Base-by-base conservation (phyloP, 140 eudicot genomes). In the Senecio squalidus region DNA sequence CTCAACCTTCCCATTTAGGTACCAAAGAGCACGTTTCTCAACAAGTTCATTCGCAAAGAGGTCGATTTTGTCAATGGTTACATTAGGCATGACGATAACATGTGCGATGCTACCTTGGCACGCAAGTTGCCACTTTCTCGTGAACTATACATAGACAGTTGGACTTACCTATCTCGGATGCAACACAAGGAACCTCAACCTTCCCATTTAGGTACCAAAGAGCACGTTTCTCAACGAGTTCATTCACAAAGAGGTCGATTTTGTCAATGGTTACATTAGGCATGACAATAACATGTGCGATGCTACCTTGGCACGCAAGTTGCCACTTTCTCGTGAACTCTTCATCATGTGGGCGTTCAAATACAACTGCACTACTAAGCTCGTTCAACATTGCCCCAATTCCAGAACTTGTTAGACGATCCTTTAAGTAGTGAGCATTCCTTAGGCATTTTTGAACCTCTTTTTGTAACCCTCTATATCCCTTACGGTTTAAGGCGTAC, bases 361-460 rank as follows among this genome's bases (percentile, higher is more conserved):
- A 78, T 38, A 84, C 89, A 10, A 84, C 94, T 0, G 94, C 81
- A 68, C 89, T 78, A 67, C 94, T 84, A 9, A 84, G 94, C 64
- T 84, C 94, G 23, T 81, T 84, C 8, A 84, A 83, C 94, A 84
- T 81, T 5, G 79, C 83, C 45, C 94, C 75, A 1, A 84, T 81
- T 24, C 94, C 94, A 0, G 79, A 70, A 28, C 62, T 68, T 13
- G 63, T 64, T 6, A 81, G 71, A 1, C 85, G 64, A 23, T 60
- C 94, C 36, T 79, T 75, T 31, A 84, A 25, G 67, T 84, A 84
- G 64, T 84, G 89, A 4, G 94, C 94, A 54, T 84, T 84, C 25
- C 83, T 68, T 21, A 84, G 81, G 74, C 94, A 84, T 67, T 84
- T 84, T 23, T 84, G 89, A 72, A 84, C 89, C 36, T 84, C 94